Base-by-base conservation (phyloP, 2,329 filamentous ascomycete genomes). In the Alternaria sp. region DNA sequence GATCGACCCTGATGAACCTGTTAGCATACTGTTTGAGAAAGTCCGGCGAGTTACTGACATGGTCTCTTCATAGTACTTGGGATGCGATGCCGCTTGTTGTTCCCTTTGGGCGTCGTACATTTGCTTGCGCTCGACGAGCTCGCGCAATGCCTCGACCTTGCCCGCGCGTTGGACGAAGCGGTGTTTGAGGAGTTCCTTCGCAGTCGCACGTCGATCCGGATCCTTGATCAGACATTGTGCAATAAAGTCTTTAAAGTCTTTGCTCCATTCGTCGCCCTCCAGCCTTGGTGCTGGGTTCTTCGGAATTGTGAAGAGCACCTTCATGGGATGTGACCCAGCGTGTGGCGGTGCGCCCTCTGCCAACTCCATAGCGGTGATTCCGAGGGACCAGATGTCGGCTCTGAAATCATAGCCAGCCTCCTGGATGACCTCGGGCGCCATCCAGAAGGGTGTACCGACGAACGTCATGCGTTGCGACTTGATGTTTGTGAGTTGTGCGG, bases 391-490 rank as follows among this genome's bases (percentile, higher is more conserved):
- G 61, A 98, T 97, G 77, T 98, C 95, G 47, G 95, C 95, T 83
- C 97, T 97, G 82, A 97, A 93, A 80, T 97, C 95, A 83, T 98
- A 97, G 51, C 95, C 95, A 59, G 93, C 96, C 81, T 98, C 95
- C 81, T 97, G 97, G 79, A 98, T 98, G 55, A 98, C 95, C 82
- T 98, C 95, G 8, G 95, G 95, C 2, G 96, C 95, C 95, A 98
- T 98, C 96, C 96, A 98, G 80, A 97, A 98, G 0, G 96, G 96
- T 0, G 95, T 98, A 97, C 96, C 96, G 19, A 99, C 96, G 75
- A 99, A 98, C 0, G 96, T 99, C 81, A 98, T 95, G 58, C 96
- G 89, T 80, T 97, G 93, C 3, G 95, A 97, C 81, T 97, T 97
- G 83, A 98, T 97, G 77, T 97, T 97, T 65, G 93, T 97, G 73